Percentiles rank a stretch among this genome's conserved stretches.
phyloP scores from a whole-genome alignment of 2,329 filamentous ascomycete species.

The Sclerotinia nivalis region DNA sequence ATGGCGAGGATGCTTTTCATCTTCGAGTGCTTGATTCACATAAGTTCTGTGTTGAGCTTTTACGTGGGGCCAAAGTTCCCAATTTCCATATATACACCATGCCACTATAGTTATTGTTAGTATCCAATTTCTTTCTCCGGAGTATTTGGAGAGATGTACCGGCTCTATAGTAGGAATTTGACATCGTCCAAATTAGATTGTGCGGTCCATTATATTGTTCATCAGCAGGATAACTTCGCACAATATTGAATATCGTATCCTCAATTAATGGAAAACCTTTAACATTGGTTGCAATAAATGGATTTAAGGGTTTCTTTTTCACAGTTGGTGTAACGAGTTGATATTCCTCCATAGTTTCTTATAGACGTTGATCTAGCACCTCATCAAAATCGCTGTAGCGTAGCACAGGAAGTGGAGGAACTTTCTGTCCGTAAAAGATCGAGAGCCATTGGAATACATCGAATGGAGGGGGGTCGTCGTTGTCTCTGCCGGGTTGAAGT shows the following conservation, averaged over 20 bases:
- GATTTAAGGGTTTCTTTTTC: background rate
- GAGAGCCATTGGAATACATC: background rate
- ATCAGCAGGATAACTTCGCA: background rate
- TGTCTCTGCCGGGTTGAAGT: background rate
- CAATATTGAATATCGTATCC: background rate
- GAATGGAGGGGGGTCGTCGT: background rate
- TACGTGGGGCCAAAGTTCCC: background rate
- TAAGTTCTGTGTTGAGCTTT: conserved; percentile 10
- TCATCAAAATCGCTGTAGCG: background rate
- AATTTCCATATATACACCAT: conserved; percentile 13
- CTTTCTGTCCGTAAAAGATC: background rate
- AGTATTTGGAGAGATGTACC: background rate
- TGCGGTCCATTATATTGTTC: background rate
- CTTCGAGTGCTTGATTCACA: background rate
- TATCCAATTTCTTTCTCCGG: background rate
- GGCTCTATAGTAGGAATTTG: background rate
- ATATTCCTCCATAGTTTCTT: background rate
- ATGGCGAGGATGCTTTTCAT: background rate
- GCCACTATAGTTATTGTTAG: background rate
- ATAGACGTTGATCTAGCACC: background rate
- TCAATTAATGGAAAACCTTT: background rate
- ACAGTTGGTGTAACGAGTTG: background rate
- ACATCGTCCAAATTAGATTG: background rate
- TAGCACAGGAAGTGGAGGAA: background rate
- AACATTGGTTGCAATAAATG: background rate